These are phyloP conservation scores for Pleoardoris graminearum DNA, from an alignment of 2,329 filamentous ascomycete genomes.

Conservation along the genomic window DNA sequence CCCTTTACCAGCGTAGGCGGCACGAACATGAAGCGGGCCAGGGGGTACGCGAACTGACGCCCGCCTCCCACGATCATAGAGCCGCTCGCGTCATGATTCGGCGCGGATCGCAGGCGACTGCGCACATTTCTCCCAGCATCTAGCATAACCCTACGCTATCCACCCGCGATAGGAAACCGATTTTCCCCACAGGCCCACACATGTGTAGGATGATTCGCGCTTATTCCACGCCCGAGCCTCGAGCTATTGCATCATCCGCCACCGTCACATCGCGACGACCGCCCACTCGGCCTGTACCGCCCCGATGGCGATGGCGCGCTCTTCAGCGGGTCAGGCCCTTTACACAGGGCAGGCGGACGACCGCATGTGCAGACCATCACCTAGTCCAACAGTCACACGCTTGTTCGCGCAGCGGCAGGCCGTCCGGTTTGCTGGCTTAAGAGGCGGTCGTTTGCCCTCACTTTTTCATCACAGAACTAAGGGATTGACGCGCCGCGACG, in stretches of 20 bases:
- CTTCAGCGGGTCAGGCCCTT: not conserved
- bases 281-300: not conserved
- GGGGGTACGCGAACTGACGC: too few relatives aligned
- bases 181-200: too few relatives aligned
- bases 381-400: not conserved
- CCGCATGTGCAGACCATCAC: not conserved
- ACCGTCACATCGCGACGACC: conserved; percentile 3
- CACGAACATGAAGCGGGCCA: too few relatives aligned
- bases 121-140: too few relatives aligned
- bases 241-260: conserved; percentile 9
- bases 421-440: conserved; percentile 1
- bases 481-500: too few relatives aligned
- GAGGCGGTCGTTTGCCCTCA: not conserved
- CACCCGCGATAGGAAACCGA: too few relatives aligned
- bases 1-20: too few relatives aligned
- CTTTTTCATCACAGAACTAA: not conserved
- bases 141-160: too few relatives aligned
- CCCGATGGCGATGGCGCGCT: conserved; percentile 3
- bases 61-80: too few relatives aligned
- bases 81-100: too few relatives aligned
- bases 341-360: not conserved
- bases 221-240: not conserved
- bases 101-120: too few relatives aligned
- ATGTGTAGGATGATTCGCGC: not conserved
- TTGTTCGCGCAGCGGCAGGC: not conserved